Evolutionary conservation across 768 basidiomycete species (phyloP), one percentile per base, ranked within the genome.

Genomic region (Russula ochroleuca): DNA sequence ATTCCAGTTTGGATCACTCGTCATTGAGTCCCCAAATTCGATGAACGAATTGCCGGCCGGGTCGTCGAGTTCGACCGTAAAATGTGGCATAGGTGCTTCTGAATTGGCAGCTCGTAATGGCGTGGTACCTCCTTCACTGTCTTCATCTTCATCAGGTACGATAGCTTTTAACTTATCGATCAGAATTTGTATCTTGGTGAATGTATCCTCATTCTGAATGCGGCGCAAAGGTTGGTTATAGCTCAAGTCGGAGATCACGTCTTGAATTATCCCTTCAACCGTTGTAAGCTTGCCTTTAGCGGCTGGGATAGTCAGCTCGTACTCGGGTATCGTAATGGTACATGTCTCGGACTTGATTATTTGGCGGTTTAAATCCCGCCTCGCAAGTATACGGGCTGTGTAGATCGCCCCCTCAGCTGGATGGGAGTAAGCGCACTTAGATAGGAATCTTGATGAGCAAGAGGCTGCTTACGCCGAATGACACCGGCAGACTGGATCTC

Each of bases 31-130:
- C 3, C 84, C 69, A 71, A 96, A 95, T 76, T 97, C 94, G 74
- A 97, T 79, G 79, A 95, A 98, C n/a, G 93, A 95, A 75, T 96
- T 95, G 8, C 97, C 97, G 1, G 94, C 79, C 1, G 95, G 95
- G 72, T 99, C 97, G 70, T 98, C 93, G 21, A 99, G 77, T 57
- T 80, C 85, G 60, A 98, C 70, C 0, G 92, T 94, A 72, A 98
- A 92, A 3, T 85, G 74, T 23, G 78, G 79, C 77, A 93, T 83
- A 1, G 87, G 82, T 9, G 76, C 70, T 31, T 83, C 79, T 13
- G 78, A 77, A 57, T 78, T 75, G 51, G 71, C 71, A 14, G 78
- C 72, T 21, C 72, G 72, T 47, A 69, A 63, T 0, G 23, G 74
- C 74, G 40, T 74, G 74, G 49, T 70, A 21, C 69, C 70, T n/a